phyloP scores from a whole-genome alignment of 1,284 basidiomycete genomes.

The Cystobasidium slooffiae region DNA sequence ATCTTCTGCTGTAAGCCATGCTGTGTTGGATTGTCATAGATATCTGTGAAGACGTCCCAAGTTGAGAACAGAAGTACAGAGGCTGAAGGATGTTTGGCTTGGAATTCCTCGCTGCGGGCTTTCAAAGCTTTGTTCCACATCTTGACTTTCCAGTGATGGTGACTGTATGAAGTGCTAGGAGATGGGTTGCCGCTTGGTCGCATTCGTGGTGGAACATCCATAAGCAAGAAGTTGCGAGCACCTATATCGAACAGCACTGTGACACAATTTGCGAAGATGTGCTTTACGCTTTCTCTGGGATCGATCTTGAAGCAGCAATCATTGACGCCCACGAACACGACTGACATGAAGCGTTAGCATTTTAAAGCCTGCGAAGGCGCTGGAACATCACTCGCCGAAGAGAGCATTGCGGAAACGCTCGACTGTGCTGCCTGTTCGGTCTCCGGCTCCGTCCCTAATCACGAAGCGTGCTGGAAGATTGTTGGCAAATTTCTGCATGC shows the following conservation, averaged over 20 bases:
- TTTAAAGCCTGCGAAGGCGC: neutral
- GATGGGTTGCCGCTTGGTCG: neutral
- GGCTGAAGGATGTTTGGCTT: neutral
- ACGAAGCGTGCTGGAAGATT: no score
- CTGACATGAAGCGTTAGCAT: neutral
- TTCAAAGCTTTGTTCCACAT: conserved; percentile 6
- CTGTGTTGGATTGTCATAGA: conserved; percentile 18
- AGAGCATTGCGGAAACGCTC: neutral
- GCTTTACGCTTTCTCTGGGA: neutral
- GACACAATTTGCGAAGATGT: neutral
- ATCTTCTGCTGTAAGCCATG: conserved; percentile 4
- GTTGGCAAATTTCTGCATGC: neutral
- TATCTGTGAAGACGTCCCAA: conserved; percentile 8
- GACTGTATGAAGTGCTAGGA: neutral
- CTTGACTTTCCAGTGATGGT: neutral
- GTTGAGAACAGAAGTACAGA: neutral
- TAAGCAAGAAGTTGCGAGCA: conserved; percentile 24
- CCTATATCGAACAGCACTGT: neutral
- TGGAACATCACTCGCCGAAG: neutral
- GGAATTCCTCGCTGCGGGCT: neutral
- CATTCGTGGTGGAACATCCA: conserved; percentile 14
- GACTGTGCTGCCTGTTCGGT: neutral
- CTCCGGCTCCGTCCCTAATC: no score
- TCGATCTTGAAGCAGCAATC: conserved; percentile 9
- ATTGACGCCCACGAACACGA: conserved; percentile 22